Base-by-base conservation (phyloP, 495 filamentous ascomycete genomes). In the Annulohypoxylon nitens region DNA sequence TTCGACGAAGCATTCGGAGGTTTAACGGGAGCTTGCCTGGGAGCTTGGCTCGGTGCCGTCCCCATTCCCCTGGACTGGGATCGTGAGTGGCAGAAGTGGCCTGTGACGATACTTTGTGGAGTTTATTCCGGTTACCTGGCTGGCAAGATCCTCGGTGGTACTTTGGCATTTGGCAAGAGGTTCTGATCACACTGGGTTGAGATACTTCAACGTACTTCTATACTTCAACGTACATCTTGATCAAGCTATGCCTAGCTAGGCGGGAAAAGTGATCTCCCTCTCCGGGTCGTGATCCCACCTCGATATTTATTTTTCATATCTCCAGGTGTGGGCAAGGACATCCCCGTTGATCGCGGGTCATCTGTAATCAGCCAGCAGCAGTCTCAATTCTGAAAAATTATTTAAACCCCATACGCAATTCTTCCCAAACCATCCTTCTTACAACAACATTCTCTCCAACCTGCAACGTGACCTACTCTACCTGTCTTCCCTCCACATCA, bases 1-100 rank as follows among this genome's bases (percentile, higher is more conserved):
- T 77, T 92, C 23, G 92, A 93, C 70, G 91, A 92, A 80, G 83
- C 86, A 0, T 88, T 85, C 84, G 93, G 93, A 71, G 94, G 84
- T 66, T 86, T 84, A 73, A 79, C 88, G 9, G 92, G 92, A 14
- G 85, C 83, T 10, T 75, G 90, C n/a, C 58, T 89, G 3, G 92
- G 92, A 4, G 89, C 87, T 43, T 94, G 92, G 92, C 69, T 92
- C n/a, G 92, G 92, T 3, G 92, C 92, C 10, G 90, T 98, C 37
- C 97, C 97, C 0, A 98, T 99, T 78, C 97, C 96, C 18, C 83
- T 99, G 70, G 96, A 98, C 79, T 98, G 95, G 93, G 93, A 85
- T 76, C 90, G 96, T 20, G 94, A 97, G 71, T 99, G 96, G 96
- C 96, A 99, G 86, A 93, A 92, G 78, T 99, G 94, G 90, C 96